These are phyloP conservation scores for Rostrohypoxylon terebratum DNA, from an alignment of 495 filamentous ascomycete genomes.

Conservation along the genomic window DNA sequence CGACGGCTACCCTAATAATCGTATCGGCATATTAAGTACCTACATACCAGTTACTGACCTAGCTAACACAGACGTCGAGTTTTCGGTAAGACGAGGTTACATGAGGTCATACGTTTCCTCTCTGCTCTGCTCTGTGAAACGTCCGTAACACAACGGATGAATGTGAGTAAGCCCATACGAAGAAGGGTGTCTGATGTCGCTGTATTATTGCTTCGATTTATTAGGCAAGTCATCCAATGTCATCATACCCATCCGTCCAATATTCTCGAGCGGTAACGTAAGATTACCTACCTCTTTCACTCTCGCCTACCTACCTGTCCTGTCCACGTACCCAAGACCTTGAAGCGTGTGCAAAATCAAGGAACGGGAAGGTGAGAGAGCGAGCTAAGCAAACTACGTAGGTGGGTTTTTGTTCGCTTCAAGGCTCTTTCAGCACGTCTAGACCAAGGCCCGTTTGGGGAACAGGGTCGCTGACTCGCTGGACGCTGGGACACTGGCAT, in stretches of 20 bases:
- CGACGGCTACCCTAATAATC: not conserved
- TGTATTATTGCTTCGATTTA: not conserved
- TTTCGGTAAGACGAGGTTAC: not conserved
- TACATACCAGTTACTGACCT: not conserved
- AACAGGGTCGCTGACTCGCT: no score
- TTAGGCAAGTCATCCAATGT: not conserved
- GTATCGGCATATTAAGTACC: conserved; percentile 8
- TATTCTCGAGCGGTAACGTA: not conserved
- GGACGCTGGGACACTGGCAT: no score
- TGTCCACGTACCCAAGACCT: no score
- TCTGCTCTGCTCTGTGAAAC: not conserved
- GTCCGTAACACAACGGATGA: not conserved
- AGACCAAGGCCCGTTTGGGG: conserved; percentile 10
- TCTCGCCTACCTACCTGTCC: not conserved
- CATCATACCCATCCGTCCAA: not conserved
- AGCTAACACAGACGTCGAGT: conserved; percentile 3
- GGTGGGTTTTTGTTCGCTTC: not conserved
- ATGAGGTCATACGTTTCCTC: not conserved
- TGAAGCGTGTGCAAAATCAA: no score
- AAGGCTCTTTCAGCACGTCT: not conserved
- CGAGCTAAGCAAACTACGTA: not conserved
- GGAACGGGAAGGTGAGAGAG: conserved; percentile 33
- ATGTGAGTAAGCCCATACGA: no score
- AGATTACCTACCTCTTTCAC: conserved; percentile 8
- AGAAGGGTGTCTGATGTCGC: not conserved